Evolutionary conservation across 106 monocot genomes (phyloP), one percentile per base, ranked within the genome.

Genomic region (Allium cepa): DNA sequence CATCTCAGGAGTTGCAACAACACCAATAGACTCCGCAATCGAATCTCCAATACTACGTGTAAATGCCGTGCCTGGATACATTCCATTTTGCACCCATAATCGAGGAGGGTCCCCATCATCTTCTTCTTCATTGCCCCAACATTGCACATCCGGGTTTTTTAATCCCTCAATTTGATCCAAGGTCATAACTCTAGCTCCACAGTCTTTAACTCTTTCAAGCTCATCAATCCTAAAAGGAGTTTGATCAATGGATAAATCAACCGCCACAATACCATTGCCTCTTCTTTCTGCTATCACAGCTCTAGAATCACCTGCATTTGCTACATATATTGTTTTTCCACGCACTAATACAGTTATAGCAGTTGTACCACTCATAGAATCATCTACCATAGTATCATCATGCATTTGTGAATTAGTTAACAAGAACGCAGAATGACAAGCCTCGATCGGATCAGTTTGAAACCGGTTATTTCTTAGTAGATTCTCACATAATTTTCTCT

Each of bases 61-160:
- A 53, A 97, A 97, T 63, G 97, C 97, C 36, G 97, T 97, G 16
- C 97, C 97, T 9, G 97, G 97, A 79, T 82, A 92, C 92, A 97
- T 97, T 9, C 88, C 97, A 68, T 85, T 88, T 66, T 81, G 86
- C 67, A 97, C 97, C 97, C 97, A 97, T 48, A 97, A 74, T 79
- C 97, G 80, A 7, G 97, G 97, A 56, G 97, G 97, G 59, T 97
- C 97, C 48, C 97, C 97, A 69, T 97, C 92, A 64, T 97, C 97
- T 48, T 78, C 74, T 72, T 88, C 96, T 72, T 91, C 92, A 7
- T 62, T 77, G n/a, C 86, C 82, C 97, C 97, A 97, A 53, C 86
- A 84, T 66, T 87, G 88, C n/a, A 89, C 82, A 69, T 92, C 84
- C 64, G 97, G 92, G 49, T 97, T 77, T 71, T 87, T 97, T 56